phyloP scores from a whole-genome alignment of 208 protist genomes.

The Leishmania major region DNA sequence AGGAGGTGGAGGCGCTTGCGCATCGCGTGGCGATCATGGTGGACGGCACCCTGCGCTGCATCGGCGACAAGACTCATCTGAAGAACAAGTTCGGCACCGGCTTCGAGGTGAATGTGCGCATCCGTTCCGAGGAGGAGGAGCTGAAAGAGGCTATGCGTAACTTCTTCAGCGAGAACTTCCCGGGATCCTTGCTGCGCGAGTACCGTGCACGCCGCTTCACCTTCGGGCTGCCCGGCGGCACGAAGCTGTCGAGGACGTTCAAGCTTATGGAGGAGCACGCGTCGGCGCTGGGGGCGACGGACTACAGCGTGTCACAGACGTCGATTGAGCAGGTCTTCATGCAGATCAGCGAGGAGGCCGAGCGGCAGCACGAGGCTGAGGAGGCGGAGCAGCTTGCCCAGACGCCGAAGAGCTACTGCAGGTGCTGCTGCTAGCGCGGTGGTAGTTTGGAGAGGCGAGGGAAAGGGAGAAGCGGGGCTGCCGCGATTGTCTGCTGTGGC shows the following conservation, averaged over 20 bases:
- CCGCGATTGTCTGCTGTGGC: not conserved
- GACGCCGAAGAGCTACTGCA: not conserved
- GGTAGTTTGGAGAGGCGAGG: not conserved
- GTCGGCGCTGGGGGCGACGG: slow-evolving; percentile 37
- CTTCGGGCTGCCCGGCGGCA: not conserved
- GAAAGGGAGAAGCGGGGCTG: not conserved
- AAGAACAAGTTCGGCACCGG: slow-evolving; percentile 71
- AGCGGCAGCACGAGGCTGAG: slow-evolving; percentile 31
- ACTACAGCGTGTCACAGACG: slow-evolving; percentile 83
- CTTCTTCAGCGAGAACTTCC: not conserved
- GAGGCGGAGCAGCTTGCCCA: not conserved
- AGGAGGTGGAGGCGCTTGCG: slow-evolving; percentile 92
- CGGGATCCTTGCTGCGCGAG: not conserved
- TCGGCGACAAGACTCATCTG: slow-evolving; percentile 84
- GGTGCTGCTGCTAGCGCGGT: not conserved
- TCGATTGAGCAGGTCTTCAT: slow-evolving; percentile 30
- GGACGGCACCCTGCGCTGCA: slow-evolving; percentile 73
- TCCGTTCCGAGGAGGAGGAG: slow-evolving; percentile 22
- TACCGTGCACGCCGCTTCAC: not conserved
- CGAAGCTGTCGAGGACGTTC: slow-evolving; percentile 46
- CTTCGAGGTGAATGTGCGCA: slow-evolving; percentile 43
- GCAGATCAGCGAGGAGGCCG: slow-evolving; percentile 57
- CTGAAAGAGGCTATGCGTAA: slow-evolving; percentile 2
- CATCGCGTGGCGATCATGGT: slow-evolving; percentile 80
- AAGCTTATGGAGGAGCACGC: slow-evolving; percentile 44